These are phyloP conservation scores for Microdochium bolleyi DNA, from an alignment of 2,329 filamentous ascomycete genomes.

Conservation along the genomic window DNA sequence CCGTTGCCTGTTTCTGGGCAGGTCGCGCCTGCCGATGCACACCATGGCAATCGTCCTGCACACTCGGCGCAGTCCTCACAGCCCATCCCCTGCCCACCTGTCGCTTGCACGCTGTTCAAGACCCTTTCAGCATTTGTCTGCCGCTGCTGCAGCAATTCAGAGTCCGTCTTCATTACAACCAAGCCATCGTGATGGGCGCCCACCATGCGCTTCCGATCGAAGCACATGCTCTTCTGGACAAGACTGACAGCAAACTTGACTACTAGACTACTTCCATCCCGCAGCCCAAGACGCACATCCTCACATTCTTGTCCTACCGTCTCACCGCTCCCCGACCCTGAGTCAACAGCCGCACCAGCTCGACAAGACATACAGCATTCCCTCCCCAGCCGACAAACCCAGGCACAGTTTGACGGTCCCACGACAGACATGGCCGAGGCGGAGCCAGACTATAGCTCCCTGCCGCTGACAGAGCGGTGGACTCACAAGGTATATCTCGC, in stretches of 20 bases:
- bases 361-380: too few relatives aligned
- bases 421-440: conserved; percentile 61
- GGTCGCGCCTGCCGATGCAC: too few relatives aligned
- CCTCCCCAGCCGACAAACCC: too few relatives aligned
- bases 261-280: neutral
- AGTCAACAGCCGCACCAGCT: neutral
- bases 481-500: conserved; percentile 59
- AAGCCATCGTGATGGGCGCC: neutral
- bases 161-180: too few relatives aligned
- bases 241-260: neutral
- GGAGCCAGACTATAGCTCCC: conserved; percentile 74
- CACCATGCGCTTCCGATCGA: neutral
- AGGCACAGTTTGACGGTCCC: neutral
- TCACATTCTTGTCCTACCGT: neutral
- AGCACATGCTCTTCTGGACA: neutral
- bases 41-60: too few relatives aligned
- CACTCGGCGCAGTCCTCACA: too few relatives aligned
- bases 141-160: too few relatives aligned
- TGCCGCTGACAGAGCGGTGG: conserved; percentile 75
- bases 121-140: too few relatives aligned
- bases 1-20: too few relatives aligned
- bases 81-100: too few relatives aligned
- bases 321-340: neutral
- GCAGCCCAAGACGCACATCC: neutral
- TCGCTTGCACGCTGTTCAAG: too few relatives aligned